Base-by-base conservation (phyloP, 1,284 basidiomycete species). In the Papiliotrema flavescens region DNA sequence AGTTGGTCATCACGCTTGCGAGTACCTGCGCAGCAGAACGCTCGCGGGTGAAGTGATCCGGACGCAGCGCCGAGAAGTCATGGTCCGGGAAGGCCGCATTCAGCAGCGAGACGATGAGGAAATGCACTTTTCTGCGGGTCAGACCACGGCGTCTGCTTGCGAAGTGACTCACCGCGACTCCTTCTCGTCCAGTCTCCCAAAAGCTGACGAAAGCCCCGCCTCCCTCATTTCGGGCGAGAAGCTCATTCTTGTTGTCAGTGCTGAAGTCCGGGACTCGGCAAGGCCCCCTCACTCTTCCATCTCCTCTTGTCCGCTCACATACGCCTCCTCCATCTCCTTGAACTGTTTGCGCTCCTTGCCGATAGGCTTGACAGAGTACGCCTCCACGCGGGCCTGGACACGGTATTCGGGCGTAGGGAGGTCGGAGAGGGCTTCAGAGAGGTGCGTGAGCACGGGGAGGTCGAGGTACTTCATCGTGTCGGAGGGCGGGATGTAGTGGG, bases 31-130 rank as follows among this genome's bases (percentile, higher is more conserved):
- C 20, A 82, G 87, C 74, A 13, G 86, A 87, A 51, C 80, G 86
- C 75, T 88, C 84, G 70, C 92, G 88, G 49, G 84, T 87, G 75
- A 98, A 98, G 66, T 96, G 90, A 32, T 87, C 87, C 0, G 93
- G 90, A 35, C 89, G 85, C 51, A 97, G 89, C 68, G 90, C 87
- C 22, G 89, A 90, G 78, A 98, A 98, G 72, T 98, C 94, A 78
- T 98, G 86, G 81, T 98, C 95, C 0, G 94, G 94, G 73, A 96
- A 98, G 2, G 95, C 94, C 65, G 91, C 85, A 78, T 98, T 98
- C 68, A 98, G 87, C 3, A 93, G 94, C 15, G 92, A 89, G 66
- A 98, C 97, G 70, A 98, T 87, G 51, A 96, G 84, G 79, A 75
- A 77, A 62, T 77, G 75, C 1, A 74, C 74, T 54, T 78, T 76